These are phyloP conservation scores for Boletus calvinii DNA, from an alignment of 1,284 basidiomycete species.

Conservation along the genomic window DNA sequence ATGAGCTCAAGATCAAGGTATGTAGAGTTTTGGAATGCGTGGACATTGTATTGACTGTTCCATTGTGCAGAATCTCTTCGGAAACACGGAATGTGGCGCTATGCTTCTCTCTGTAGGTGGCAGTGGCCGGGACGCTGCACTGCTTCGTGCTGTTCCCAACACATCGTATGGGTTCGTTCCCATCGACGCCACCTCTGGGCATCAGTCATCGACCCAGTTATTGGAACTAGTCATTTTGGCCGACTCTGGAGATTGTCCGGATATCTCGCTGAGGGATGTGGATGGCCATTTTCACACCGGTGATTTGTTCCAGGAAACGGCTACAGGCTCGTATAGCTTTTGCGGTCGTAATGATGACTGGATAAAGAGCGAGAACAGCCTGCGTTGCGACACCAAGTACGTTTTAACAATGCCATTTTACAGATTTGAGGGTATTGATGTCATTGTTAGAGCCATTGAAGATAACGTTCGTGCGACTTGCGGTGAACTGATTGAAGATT, in stretches of 20 bases:
- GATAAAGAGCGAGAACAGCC: slow-evolving; percentile 74
- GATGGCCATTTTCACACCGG: slow-evolving; percentile 75
- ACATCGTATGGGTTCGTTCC: slow-evolving; percentile 61
- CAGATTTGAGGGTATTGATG: slow-evolving; percentile 2
- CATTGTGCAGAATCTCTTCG: slow-evolving; percentile 57
- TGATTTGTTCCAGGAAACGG: slow-evolving; percentile 63
- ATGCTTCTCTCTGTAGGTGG: slow-evolving; percentile 57
- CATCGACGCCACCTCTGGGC: slow-evolving; percentile 41
- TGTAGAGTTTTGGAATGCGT: slow-evolving; percentile 19
- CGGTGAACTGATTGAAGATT: slow-evolving; percentile 53
- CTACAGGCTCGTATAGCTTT: slow-evolving; percentile 55
- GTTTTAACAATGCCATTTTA: slow-evolving; percentile 11
- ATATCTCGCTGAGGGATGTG: slow-evolving; percentile 50
- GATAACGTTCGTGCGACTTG: slow-evolving; percentile 62
- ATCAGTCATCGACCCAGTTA: slow-evolving; percentile 52
- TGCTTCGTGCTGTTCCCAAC: slow-evolving; percentile 53
- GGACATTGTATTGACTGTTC: slow-evolving; percentile 10
- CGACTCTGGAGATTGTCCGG: slow-evolving; percentile 65
- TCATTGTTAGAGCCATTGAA: slow-evolving; percentile 54
- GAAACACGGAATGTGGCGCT: slow-evolving; percentile 68
- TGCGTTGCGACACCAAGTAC: slow-evolving; percentile 72
- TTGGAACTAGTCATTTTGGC: slow-evolving; percentile 65
- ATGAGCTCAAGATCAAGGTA: slow-evolving; percentile 58
- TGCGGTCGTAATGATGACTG: slow-evolving; percentile 74
- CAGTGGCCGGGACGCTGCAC: slow-evolving; percentile 42